Percentiles rank a stretch among this genome's conserved stretches.
phyloP scores from a whole-genome alignment of 805 yeast genomes.

The Scheffersomyces amazonensis region DNA sequence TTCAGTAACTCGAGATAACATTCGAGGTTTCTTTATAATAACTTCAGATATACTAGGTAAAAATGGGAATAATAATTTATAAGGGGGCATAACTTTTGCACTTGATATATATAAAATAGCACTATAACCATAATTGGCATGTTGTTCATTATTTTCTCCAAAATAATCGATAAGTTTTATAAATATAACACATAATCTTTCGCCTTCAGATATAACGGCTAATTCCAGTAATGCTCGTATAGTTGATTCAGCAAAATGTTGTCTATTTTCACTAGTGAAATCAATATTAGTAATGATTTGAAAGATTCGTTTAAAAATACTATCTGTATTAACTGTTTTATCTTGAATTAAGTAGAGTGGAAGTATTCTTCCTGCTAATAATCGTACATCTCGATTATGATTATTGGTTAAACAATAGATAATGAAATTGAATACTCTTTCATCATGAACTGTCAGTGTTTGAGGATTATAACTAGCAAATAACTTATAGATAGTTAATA shows the following conservation, averaged over 20 bases:
- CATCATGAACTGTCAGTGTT: conserved; percentile 10
- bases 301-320: conserved; percentile 44
- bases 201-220: conserved; percentile 61
- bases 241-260: conserved; percentile 55
- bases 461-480: conserved; percentile 56
- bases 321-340: conserved; percentile 6
- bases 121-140: conserved; percentile 66
- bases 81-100: conserved; percentile 60
- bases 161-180: conserved; percentile 64
- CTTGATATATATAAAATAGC: conserved; percentile 58
- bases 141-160: conserved; percentile 62
- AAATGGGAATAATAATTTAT: conserved; percentile 77
- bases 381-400: conserved; percentile 52
- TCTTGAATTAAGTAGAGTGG: conserved; percentile 51
- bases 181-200: conserved; percentile 62
- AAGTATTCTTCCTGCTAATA: conserved; percentile 49
- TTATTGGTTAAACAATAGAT: conserved; percentile 34
- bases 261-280: conserved; percentile 22
- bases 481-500: conserved; percentile 47
- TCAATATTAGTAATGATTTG: conserved; percentile 40
- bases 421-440: conserved; percentile 39
- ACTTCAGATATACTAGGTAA: conserved; percentile 68
- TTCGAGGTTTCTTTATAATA: conserved; percentile 56
- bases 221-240: conserved; percentile 63
- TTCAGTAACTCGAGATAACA: conserved; percentile 60